A percentile compares a stretch with the other conserved stretches of the same genome.
Conservation (phyloP, 495 filamentous ascomycete genomes). For the Hyaloscypha hepaticicola region DNA sequence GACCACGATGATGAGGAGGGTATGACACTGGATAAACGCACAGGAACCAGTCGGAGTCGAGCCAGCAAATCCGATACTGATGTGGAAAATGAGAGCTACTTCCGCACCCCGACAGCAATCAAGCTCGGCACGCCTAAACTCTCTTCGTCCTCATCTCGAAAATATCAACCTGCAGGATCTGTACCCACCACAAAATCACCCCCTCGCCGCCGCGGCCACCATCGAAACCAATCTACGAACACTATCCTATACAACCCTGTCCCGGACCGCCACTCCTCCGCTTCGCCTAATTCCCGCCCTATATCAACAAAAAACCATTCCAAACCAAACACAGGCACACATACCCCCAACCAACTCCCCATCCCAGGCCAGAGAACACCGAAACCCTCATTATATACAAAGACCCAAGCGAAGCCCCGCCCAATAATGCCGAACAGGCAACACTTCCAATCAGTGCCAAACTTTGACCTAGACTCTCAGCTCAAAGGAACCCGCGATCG, state of each 20-base stretch:
- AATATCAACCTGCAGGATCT: neutral
- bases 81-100: conserved; percentile 30
- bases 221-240: conserved; percentile 69
- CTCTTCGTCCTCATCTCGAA: conserved; percentile 8
- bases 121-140: conserved; percentile 8
- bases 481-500: neutral
- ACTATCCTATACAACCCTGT: conserved; percentile 74
- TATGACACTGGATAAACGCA: conserved; percentile 23
- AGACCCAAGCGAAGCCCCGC: conserved; percentile 41
- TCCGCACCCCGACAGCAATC: conserved; percentile 34
- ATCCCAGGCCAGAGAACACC: conserved; percentile 48
- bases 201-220: conserved; percentile 35
- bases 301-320: conserved; percentile 34
- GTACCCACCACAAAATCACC: conserved; percentile 19
- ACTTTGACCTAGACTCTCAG: conserved; percentile 36
- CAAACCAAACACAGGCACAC: conserved; percentile 38
- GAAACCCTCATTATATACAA: conserved; percentile 41
- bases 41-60: neutral
- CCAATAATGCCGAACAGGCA: conserved; percentile 52
- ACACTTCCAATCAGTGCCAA: conserved; percentile 53
- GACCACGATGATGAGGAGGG: conserved; percentile 65
- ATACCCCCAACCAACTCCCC: conserved; percentile 35
- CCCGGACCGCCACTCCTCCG: conserved; percentile 32
- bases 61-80: conserved; percentile 28
- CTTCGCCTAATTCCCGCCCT: conserved; percentile 36